Evolutionary conservation across 129 eudicot species (phyloP), one percentile per base, ranked within the genome.

Genomic region (Escallonia herrerae): DNA sequence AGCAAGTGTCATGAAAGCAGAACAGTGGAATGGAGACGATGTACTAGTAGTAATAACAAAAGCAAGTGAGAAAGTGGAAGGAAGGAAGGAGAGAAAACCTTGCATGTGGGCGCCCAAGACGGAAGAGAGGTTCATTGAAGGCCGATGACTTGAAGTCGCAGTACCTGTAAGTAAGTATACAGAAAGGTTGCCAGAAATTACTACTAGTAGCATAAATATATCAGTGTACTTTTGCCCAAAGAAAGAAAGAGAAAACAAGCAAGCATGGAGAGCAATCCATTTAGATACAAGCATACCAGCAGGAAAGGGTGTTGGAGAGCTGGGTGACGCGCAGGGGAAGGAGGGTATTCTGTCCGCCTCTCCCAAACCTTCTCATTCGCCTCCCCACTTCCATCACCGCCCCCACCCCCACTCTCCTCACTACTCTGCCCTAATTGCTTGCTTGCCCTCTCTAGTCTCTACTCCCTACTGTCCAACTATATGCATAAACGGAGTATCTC

Each of bases 71-170:
- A 39, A n/a, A 40, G n/a, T 42, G 15, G 40, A 48, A 64, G 8
- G 48, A 6, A 15, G 43, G 42, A 7, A 47, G n/a, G 45, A 14
- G 8, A 44, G 12, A 40, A 7, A 44, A 87, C 97, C 95, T 91
- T 73, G 81, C 64, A 72, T 87, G 47, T 62, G 68, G 80, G 22
- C 79, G 85, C n/a, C 97, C 97, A 51, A 82, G 79, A 45, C 72
- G 83, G 68, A 80, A 91, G 11, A 91, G 62, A 1, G 88, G 85
- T 57, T 87, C 74, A 58, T 91, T 91, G n/a, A 91, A 79, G 15
- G 81, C 62, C 7, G 81, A 63, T 7, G 80, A 71, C 71, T 91
- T 91, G 71, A 76, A 73, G 79, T 91, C 97, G 49, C 97, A 91
- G 45, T 91, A 90, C 95, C 97, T 89, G 74, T n/a, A 70, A n/a